Evolutionary conservation across 2,329 filamentous ascomycete species (phyloP).

Genomic region (Fonsecaea monophora): DNA sequence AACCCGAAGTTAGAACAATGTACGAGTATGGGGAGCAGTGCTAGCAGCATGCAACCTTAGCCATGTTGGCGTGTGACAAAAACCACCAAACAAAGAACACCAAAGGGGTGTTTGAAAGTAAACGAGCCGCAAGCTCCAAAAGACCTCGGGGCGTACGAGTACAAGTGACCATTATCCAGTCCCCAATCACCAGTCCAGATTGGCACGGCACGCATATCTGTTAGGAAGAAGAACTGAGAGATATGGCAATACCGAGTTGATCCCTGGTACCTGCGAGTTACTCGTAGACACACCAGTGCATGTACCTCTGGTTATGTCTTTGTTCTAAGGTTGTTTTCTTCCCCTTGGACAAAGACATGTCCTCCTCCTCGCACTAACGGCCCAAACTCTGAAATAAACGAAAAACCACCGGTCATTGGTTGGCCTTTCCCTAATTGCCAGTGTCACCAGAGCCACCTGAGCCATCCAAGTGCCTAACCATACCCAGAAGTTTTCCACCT

Average conservation of each 20-base stretch:
- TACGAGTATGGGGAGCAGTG: neutral
- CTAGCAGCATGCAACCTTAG: slow-evolving; percentile 6
- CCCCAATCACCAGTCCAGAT: neutral
- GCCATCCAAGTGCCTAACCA: neutral
- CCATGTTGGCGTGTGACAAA: slow-evolving; percentile 6
- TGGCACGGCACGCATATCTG: neutral
- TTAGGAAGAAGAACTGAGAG: neutral
- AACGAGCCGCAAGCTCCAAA: slow-evolving; percentile 5
- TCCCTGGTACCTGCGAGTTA: neutral
- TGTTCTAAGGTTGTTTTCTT: no score
- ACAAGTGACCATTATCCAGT: neutral
- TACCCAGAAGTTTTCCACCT: neutral
- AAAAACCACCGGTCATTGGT: neutral
- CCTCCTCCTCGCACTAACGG: no score
- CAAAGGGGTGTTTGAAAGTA: neutral
- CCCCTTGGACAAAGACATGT: no score
- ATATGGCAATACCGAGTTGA: slow-evolving; percentile 3
- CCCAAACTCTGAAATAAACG: neutral
- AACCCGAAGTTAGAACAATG: slow-evolving; percentile 8
- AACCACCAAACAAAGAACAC: neutral
- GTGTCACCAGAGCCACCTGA: neutral
- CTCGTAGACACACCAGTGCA: no score
- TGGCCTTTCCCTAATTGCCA: neutral
- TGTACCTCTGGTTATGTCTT: no score
- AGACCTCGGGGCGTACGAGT: neutral